These are phyloP conservation scores for Ophiosphaerella korrae DNA, from an alignment of 2,329 filamentous ascomycete species.

Conservation along the genomic window DNA sequence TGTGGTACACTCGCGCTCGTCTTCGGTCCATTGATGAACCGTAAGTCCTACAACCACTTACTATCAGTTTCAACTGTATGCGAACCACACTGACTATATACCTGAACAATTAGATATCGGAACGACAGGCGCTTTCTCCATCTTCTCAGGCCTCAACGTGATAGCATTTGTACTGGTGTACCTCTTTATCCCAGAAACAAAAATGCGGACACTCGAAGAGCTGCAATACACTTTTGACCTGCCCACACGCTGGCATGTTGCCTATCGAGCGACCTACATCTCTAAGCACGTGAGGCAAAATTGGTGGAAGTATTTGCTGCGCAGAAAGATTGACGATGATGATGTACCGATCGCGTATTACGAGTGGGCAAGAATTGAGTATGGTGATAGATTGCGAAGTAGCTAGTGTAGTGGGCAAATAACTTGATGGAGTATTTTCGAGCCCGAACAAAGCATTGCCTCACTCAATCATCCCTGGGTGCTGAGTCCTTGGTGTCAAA, in stretches of 20 bases:
- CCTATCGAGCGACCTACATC: conserved; percentile 20
- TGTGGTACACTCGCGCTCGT: conserved; percentile 46
- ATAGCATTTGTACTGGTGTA: conserved; percentile 35
- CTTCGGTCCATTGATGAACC: conserved; percentile 42
- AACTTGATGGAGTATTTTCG: too few species aligned
- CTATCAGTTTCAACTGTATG: too few species aligned
- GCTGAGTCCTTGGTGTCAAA: not conserved
- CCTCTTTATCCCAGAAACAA: conserved; percentile 36
- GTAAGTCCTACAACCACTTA: not conserved
- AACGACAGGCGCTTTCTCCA: conserved; percentile 39
- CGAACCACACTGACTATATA: too few species aligned
- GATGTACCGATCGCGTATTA: conserved; percentile 22
- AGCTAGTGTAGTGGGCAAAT: too few species aligned
- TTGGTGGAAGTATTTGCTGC: conserved; percentile 21
- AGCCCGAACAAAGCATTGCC: not conserved
- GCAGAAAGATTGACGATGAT: conserved; percentile 12
- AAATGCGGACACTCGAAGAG: conserved; percentile 28
- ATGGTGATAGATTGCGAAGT: too few species aligned
- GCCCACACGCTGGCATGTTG: conserved; percentile 23
- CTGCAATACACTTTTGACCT: conserved; percentile 31
- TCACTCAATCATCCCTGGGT: not conserved
- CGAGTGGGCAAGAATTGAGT: conserved; percentile 19
- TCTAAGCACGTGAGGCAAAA: conserved; percentile 17
- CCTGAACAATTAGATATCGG: conserved; percentile 19
- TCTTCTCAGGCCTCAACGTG: conserved; percentile 42